phyloP scores from a whole-genome alignment of 768 basidiomycete genomes.

The Mycena pura region DNA sequence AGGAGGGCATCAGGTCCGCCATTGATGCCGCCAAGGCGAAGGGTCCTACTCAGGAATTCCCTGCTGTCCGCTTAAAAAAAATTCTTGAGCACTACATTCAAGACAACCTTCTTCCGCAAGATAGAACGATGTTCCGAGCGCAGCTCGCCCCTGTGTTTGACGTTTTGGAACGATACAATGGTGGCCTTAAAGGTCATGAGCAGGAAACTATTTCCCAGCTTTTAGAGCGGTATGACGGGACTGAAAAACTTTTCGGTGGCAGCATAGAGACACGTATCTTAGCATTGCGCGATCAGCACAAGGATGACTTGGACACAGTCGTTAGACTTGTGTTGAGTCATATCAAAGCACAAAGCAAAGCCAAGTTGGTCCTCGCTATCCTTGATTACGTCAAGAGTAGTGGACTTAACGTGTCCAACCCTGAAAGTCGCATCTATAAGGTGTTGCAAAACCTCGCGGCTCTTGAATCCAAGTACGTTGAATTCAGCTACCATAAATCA shows the following conservation, averaged over 20 bases:
- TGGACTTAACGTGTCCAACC: constrained; percentile 74
- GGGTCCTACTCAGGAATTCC: constrained; percentile 84
- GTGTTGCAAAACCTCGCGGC: constrained; percentile 83
- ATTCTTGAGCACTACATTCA: constrained; percentile 84
- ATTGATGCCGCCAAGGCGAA: constrained; percentile 82
- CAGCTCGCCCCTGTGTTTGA: constrained; percentile 75
- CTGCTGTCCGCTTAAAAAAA: constrained; percentile 85
- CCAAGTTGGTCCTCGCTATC: constrained; percentile 83
- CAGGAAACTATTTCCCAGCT: constrained; percentile 77
- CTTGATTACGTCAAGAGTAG: constrained; percentile 90
- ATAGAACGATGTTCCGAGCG: constrained; percentile 78
- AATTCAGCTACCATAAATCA: not conserved
- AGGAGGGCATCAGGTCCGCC: constrained; percentile 79
- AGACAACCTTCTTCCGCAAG: constrained; percentile 80
- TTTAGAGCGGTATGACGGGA: constrained; percentile 79
- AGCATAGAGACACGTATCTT: constrained; percentile 93
- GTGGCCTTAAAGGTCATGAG: constrained; percentile 89
- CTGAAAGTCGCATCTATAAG: constrained; percentile 76
- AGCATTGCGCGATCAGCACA: constrained; percentile 88
- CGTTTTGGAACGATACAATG: constrained; percentile 78
- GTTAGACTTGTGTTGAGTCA: constrained; percentile 90
- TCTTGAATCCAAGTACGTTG: constrained; percentile 83
- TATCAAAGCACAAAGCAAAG: constrained; percentile 93
- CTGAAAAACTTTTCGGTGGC: constrained; percentile 92
- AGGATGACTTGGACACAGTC: constrained; percentile 90